Evolutionary conservation across 2,329 filamentous ascomycete genomes (phyloP), one percentile per base, ranked within the genome.

Genomic region (Xenoacremonium recifei): DNA sequence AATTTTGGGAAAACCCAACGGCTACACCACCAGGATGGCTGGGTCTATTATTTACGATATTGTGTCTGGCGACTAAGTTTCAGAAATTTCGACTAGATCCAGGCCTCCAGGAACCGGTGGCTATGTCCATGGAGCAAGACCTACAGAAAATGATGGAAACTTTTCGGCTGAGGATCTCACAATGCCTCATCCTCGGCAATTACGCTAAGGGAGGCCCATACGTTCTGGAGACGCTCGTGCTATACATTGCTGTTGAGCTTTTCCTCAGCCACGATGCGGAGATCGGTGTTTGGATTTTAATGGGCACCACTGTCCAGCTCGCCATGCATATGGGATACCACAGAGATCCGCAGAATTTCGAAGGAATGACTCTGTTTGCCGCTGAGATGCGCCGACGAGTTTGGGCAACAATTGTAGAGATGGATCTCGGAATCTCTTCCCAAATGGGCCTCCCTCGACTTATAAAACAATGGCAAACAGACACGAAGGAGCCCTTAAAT

Each of bases 371-470:
- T 0, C 55, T 60, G 0, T 70, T 74, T 25, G 48, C 65, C 1
- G 62, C 64, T 3, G 72, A 75, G 48, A 75, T 76, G 69, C 60
- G 73, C 16, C 59, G 69, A 21, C 59, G 72, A 2, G 49, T 67
- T 0, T 76, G 72, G 71, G 57, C 63, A 6, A 58, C 63, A 0
- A 53, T 73, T 4, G 54, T 64, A 13, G 63, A 69, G 39, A 54
- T 69, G 3, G 72, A 76, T 33, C 54, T 71, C 3, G 49, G 68
- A 0, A 61, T 72, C 4, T 72, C 70, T 0, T 64, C 67, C 11
- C 71, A 74, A 36, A 62, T 74, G 43, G 73, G 73, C 2, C 51
- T 76, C 16, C 72, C 72, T 1, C 62, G 65, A 2, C 65, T 73
- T 54, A 61, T 74, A 10, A 61, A 63, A 5, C 58, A 65, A 5